Evolutionary conservation across 306 rosid species (phyloP).

Genomic region (Hippophae tibetana): DNA sequence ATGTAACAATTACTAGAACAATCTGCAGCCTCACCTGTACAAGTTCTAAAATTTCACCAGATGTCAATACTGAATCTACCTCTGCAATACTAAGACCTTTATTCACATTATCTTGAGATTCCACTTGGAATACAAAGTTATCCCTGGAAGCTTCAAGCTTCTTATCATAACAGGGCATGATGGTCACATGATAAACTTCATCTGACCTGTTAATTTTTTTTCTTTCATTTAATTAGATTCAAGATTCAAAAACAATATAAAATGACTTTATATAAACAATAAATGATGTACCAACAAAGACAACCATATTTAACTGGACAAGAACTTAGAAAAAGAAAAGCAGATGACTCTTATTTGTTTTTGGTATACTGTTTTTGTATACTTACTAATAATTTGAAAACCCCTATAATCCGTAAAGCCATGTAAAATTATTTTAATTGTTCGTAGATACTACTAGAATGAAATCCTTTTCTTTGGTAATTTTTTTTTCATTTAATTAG

Average conservation of each 20-base stretch:
- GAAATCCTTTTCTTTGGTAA: too few species aligned
- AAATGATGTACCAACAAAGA: too few species aligned
- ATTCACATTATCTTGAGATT: conserved; percentile 30
- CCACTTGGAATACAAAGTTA: conserved; percentile 59
- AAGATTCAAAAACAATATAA: background rate
- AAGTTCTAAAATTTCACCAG: conserved; percentile 86
- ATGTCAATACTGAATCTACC: conserved; percentile 92
- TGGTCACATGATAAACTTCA: conserved; percentile 80
- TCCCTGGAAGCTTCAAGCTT: conserved; percentile 95
- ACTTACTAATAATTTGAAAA: too few species aligned
- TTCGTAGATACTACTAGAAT: too few species aligned
- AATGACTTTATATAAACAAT: too few species aligned
- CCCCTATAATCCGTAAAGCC: too few species aligned
- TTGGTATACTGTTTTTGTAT: too few species aligned
- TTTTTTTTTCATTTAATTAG: background rate
- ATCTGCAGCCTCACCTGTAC: conserved; percentile 52
- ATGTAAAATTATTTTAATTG: too few species aligned
- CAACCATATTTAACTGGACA: too few species aligned
- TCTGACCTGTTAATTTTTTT: conserved; percentile 46
- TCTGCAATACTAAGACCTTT: conserved; percentile 39
- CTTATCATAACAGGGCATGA: conserved; percentile 97
- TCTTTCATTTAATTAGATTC: too few species aligned
- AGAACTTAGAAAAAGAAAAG: too few species aligned
- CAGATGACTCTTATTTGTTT: too few species aligned
- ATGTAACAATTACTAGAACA: conserved; percentile 9